A percentile compares a stretch with the other conserved stretches of the same genome.
phyloP scores from a whole-genome alignment of 305 asterid species.

The Fraxinus baroniana region DNA sequence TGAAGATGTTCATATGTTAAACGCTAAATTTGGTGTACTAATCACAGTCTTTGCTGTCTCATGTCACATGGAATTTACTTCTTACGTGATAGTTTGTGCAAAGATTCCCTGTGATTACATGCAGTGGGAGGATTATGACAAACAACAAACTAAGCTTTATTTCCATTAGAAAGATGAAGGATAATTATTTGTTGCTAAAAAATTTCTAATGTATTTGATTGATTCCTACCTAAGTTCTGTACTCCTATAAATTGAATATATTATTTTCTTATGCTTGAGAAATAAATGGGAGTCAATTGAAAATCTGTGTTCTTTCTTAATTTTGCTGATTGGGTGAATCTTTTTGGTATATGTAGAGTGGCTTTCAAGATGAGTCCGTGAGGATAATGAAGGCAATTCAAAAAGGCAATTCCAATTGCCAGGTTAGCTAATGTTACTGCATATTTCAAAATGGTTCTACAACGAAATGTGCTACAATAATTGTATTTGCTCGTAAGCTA shows the following conservation, averaged over 20 bases:
- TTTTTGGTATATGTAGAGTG: conserved; percentile 51
- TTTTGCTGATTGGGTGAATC: conserved; percentile 9
- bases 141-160: neutral
- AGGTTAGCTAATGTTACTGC: conserved; percentile 48
- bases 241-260: neutral
- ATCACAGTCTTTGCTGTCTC: neutral
- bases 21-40: conserved; percentile 1
- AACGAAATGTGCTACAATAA: neutral
- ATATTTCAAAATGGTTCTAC: conserved; percentile 1
- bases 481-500: neutral
- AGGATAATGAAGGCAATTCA: conserved; percentile 66
- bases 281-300: neutral
- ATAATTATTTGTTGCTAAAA: neutral
- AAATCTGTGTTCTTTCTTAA: neutral
- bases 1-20: neutral
- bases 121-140: neutral
- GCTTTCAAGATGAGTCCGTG: conserved; percentile 78
- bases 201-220: neutral
- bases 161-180: neutral
- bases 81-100: neutral
- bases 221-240: neutral
- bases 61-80: conserved; percentile 4
- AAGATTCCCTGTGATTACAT: neutral
- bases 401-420: conserved; percentile 55
- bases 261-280: conserved; percentile 7